Evolutionary conservation across 2,329 filamentous ascomycete species (phyloP).

Genomic region (Microdochium paspali): DNA sequence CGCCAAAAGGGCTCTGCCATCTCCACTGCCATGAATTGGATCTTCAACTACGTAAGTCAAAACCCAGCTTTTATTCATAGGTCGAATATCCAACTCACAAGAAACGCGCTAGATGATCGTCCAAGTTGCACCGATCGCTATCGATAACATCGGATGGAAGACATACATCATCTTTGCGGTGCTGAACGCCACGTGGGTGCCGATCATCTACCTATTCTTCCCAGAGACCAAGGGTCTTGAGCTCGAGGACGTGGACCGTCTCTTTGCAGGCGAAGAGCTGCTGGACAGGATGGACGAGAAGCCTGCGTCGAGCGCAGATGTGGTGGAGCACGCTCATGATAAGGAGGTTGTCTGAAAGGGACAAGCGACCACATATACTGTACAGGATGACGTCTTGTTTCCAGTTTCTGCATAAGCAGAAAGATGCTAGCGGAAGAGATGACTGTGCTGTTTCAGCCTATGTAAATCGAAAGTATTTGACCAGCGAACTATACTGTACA

Average conservation of each 20-base stretch:
- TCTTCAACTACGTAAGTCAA: slow-evolving; percentile 11
- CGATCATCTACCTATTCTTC: slow-evolving; percentile 29
- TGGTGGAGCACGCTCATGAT: background rate
- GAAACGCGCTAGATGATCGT: background rate
- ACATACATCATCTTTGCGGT: slow-evolving; percentile 18
- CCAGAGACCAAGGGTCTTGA: slow-evolving; percentile 32
- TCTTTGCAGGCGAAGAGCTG: background rate
- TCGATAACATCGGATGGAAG: slow-evolving; percentile 18
- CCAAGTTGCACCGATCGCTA: background rate
- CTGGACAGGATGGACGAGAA: background rate
- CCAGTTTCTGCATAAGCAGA: background rate
- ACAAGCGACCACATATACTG: background rate
- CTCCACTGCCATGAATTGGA: slow-evolving; percentile 17
- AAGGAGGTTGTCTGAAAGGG: background rate
- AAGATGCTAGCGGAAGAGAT: background rate
- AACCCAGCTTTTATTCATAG: slow-evolving; percentile 10
- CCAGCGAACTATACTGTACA: background rate
- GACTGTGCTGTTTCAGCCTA: background rate
- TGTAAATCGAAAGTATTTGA: background rate
- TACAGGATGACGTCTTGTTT: background rate
- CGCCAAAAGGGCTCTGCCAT: slow-evolving; percentile 28
- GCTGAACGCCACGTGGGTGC: slow-evolving; percentile 14
- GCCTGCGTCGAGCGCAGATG: background rate
- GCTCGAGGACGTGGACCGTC: slow-evolving; percentile 30
- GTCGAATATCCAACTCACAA: slow-evolving; percentile 1